Conservation (phyloP, 2,329 filamentous ascomycete species). For the Chalaropsis ovoidea region DNA sequence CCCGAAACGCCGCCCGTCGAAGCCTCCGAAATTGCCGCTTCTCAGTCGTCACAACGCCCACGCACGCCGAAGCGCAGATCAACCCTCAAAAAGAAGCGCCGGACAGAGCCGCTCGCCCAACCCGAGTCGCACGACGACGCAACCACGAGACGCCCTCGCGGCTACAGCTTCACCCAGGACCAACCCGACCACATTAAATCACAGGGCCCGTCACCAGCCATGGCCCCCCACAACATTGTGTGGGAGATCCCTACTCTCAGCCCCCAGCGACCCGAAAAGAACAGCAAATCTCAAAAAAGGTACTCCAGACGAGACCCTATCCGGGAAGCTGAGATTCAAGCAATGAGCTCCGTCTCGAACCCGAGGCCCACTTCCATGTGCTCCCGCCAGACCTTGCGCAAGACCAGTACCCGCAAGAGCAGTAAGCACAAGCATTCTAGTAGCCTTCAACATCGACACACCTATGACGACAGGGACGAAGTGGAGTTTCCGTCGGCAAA, state of each 20-base stretch:
- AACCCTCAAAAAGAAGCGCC: slow-evolving; percentile 37
- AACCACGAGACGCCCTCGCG: slow-evolving; percentile 32
- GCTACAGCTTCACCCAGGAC: slow-evolving; percentile 54
- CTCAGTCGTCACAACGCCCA: slow-evolving; percentile 27
- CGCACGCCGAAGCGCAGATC: slow-evolving; percentile 27
- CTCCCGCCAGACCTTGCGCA: slow-evolving; percentile 44
- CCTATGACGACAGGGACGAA: slow-evolving; percentile 39
- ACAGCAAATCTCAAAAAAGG: slow-evolving; percentile 18
- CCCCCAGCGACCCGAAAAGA: slow-evolving; percentile 20
- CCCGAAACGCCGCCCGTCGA: slow-evolving; percentile 34
- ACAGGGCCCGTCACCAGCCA: slow-evolving; percentile 27
- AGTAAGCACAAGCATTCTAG: slow-evolving; percentile 53
- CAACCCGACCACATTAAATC: slow-evolving; percentile 46
- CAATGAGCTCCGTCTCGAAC: slow-evolving; percentile 59
- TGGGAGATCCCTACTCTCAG: slow-evolving; percentile 23
- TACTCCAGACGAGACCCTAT: slow-evolving; percentile 45
- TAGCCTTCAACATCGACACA: slow-evolving; percentile 36
- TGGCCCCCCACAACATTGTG: slow-evolving; percentile 20
- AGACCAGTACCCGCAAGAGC: slow-evolving; percentile 48
- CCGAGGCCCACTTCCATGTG: slow-evolving; percentile 48
- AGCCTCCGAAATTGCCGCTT: slow-evolving; percentile 27
- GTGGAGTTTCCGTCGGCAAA: slow-evolving; percentile 58
- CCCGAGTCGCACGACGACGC: slow-evolving; percentile 16
- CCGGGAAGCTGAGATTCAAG: slow-evolving; percentile 78
- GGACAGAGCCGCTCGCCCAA: slow-evolving; percentile 40